phyloP scores from a whole-genome alignment of 306 rosid species.

The Adenanthera pavonina region DNA sequence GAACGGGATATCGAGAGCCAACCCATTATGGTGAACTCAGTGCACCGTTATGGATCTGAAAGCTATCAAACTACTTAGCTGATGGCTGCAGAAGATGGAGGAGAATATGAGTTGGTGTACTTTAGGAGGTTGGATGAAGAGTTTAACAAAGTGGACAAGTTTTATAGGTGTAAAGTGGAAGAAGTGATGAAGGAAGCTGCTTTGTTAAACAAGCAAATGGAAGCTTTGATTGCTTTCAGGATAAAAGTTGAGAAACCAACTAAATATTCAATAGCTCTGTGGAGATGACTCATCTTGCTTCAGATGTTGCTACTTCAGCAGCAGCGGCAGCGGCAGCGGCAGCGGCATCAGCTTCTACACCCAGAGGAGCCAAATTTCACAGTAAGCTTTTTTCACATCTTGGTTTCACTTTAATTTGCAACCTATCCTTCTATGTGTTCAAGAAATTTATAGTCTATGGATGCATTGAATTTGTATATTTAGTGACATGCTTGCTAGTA shows the following conservation, averaged over 20 bases:
- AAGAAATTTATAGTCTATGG: not conserved
- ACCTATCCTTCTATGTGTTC: not conserved
- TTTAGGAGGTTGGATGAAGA: constrained; percentile 63
- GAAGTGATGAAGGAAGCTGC: constrained; percentile 69
- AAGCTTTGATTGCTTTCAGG: constrained; percentile 68
- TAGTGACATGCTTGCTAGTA: not conserved
- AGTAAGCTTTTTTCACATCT: constrained; percentile 34
- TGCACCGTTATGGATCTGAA: constrained; percentile 33
- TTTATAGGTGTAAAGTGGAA: constrained; percentile 55
- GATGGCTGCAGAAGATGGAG: constrained; percentile 64
- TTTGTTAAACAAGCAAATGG: constrained; percentile 67
- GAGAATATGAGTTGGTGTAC: constrained; percentile 59
- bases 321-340: too few relatives aligned
- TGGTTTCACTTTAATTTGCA: not conserved
- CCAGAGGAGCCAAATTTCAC: constrained; percentile 41
- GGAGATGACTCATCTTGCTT: constrained; percentile 67
- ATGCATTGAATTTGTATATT: not conserved
- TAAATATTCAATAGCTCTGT: constrained; percentile 38
- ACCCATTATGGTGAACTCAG: constrained; percentile 56
- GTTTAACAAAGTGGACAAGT: constrained; percentile 66
- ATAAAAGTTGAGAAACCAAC: constrained; percentile 67
- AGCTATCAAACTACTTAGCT: constrained; percentile 56
- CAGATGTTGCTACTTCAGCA: constrained; percentile 54
- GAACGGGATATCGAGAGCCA: constrained; percentile 59
- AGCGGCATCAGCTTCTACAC: constrained; percentile 56